Evolutionary conservation across 371 early-diverging fungal species (phyloP), one percentile per base, ranked within the genome.

Genomic region (Entomophthora muscae): DNA sequence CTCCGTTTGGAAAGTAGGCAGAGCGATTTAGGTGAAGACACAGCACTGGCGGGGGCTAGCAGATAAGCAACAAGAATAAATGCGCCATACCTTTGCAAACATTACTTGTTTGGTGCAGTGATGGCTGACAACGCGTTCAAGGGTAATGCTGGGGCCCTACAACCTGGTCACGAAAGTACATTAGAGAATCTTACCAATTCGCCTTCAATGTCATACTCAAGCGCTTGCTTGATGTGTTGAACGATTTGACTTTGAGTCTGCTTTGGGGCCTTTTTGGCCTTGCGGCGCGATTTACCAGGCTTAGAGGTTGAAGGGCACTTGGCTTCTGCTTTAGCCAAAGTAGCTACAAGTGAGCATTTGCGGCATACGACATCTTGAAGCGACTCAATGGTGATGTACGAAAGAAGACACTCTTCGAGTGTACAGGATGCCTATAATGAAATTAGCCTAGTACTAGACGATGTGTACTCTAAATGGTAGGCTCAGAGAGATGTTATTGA

Each of bases 21-120:
- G 89, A 89, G 2, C 93, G 83, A 61, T 83, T 81, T 64, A 92
- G 75, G 58, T 92, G 91, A 0, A 93, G 76, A 63, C 83, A 84
- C 24, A 92, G 75, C 21, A 80, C 75, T 17, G 71, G 74, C 1
- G 82, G 85, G 32, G 77, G 76, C 69, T 73, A 72, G 23, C 32
- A 1, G 61, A n/a, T 29, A 24, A 62, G n/a, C 23, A 24, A 12
- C 3, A 1, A 29, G 29, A 42, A 67, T 54, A 2, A 17, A 57
- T 23, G 10, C 63, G 10, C 3, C 33, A 22, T 33, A 67, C 61
- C 42, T 71, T 74, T 29, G 80, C 81, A 63, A 81, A 63, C 72
- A 77, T 80, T 28, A 77, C 73, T 64, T 84, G 85, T 64, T 83
- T 86, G 31, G 77, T 76, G 52, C 74, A 76, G 42, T 72, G 67